A percentile compares a stretch with the other conserved stretches of the same genome.
These are phyloP conservation scores for Chenopodium quinoa DNA, from an alignment of 148 eudicot genomes.

Conservation along the genomic window DNA sequence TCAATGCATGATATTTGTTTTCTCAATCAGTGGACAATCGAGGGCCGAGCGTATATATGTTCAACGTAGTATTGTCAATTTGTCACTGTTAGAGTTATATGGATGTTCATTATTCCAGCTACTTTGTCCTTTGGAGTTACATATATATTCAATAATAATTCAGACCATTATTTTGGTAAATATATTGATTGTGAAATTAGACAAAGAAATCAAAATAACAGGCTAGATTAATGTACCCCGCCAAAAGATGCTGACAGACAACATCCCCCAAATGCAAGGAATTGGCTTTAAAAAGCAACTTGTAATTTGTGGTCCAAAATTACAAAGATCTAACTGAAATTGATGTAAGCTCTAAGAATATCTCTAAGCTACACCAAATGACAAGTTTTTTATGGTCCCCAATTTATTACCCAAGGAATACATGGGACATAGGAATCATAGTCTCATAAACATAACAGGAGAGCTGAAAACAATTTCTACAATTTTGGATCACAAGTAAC, in stretches of 20 bases:
- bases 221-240: not conserved
- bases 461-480: not conserved
- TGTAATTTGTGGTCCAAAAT: not conserved
- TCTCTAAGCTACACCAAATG: not conserved
- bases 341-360: not conserved
- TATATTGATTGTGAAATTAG: not conserved
- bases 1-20: too few relatives aligned
- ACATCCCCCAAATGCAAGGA: constrained; percentile 2
- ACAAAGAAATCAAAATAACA: not conserved
- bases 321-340: not conserved
- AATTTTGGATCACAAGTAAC: not conserved
- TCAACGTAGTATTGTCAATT: too few relatives aligned
- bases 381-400: not conserved
- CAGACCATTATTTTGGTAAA: too few relatives aligned
- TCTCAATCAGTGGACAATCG: too few relatives aligned
- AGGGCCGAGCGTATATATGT: too few relatives aligned
- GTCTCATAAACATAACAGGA: not conserved
- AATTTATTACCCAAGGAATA: not conserved
- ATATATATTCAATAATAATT: not conserved
- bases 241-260: not conserved
- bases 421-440: not conserved
- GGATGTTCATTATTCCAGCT: too few relatives aligned
- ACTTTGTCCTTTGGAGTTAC: not conserved
- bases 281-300: not conserved
- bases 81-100: too few relatives aligned